Evolutionary conservation across 768 basidiomycete genomes (phyloP), one percentile per base, ranked within the genome.

Genomic region (Psilocybe subaeruginosa): DNA sequence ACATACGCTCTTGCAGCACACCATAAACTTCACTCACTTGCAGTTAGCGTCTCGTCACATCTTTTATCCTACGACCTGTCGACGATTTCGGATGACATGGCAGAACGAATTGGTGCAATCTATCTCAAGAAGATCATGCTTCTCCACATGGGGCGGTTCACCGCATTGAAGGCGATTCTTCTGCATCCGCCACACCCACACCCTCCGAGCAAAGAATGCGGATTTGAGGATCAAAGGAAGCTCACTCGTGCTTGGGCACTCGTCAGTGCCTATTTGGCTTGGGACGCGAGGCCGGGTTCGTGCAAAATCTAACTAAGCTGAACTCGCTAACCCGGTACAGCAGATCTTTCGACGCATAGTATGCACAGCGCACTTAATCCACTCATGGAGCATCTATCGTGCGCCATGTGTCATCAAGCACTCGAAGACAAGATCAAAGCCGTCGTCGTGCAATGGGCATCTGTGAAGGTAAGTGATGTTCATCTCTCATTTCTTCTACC

Each of bases 401-500:
- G 85, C 70, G 74, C 77, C 0, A 63, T 76, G 11, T 87, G 85
- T 67, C 75, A 75, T 51, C 60, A 70, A 16, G 67, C 74, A 11
- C 70, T 87, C 37, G 69, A 74, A 39, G 79, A 80, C 29, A 77
- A 83, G n/a, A 76, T 85, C 31, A 79, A 77, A 59, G 73, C 75
- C 19, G 76, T 86, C 30, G 66, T 84, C 19, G 65, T 77, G 14
- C 78, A 84, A 64, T 87, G 86, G 85, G 79, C 82, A 3, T 74
- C 77, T 2, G 83, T 86, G 37, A 86, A 85, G 76, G 85, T 85
- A 63, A 65, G 58, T 56, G 54, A 17, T 37, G 6, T 33, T 30
- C 30, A 33, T 3, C 4, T 16, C 30, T 29, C 56, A 31, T 54
- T 43, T 58, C 35, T 23, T 29, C 33, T 8, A 4, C 19, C 37